These are phyloP conservation scores for Fusarium poae DNA, from an alignment of 2,329 filamentous ascomycete species.

Conservation along the genomic window DNA sequence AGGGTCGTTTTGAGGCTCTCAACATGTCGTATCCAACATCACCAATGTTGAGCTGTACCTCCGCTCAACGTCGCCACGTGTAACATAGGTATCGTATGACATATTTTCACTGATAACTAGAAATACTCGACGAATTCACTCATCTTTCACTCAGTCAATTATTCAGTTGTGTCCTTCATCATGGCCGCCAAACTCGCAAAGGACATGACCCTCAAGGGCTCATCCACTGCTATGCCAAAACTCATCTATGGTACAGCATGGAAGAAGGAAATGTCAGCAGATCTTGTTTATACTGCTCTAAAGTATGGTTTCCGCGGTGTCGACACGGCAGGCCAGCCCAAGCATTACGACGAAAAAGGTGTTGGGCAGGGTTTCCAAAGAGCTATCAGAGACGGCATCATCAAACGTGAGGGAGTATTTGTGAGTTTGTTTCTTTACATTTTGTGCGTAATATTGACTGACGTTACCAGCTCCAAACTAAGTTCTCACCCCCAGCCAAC, in stretches of 20 bases:
- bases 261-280: constrained; percentile 78
- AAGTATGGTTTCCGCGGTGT: constrained; percentile 77
- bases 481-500: constrained; percentile 75
- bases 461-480: constrained; percentile 78
- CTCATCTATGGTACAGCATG: constrained; percentile 87
- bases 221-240: constrained; percentile 60
- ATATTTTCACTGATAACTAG: background rate
- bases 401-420: constrained; percentile 71
- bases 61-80: background rate
- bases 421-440: constrained; percentile 58
- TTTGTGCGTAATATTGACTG: background rate
- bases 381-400: constrained; percentile 70
- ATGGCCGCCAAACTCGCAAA: constrained; percentile 49
- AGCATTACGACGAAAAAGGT: constrained; percentile 80
- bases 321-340: constrained; percentile 83
- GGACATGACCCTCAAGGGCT: constrained; percentile 52
- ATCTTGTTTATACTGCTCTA: constrained; percentile 77
- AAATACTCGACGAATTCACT: background rate
- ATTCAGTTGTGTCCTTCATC: background rate
- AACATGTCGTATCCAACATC: constrained; percentile 23
- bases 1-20: constrained; percentile 24
- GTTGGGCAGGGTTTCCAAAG: constrained; percentile 75
- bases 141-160: background rate
- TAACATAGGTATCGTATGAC: background rate
- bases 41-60: background rate